These are phyloP conservation scores for Metschnikowia cerradonensis DNA, from an alignment of 805 yeast species.

Conservation along the genomic window DNA sequence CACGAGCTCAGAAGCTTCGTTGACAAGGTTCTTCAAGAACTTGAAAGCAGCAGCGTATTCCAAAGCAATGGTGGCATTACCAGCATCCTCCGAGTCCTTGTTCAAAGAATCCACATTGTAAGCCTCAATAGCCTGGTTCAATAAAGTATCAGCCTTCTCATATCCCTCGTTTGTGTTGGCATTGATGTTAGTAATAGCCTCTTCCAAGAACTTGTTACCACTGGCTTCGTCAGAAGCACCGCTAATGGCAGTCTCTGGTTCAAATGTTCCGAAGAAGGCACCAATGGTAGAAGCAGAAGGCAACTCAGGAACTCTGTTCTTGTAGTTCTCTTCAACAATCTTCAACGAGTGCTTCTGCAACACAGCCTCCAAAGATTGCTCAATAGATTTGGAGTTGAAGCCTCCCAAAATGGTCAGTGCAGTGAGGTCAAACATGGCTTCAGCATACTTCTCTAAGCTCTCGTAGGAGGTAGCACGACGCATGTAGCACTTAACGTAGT, in stretches of 20 bases:
- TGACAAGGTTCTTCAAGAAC: slow-evolving; percentile 73
- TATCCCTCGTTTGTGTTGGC: slow-evolving; percentile 54
- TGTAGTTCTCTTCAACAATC: slow-evolving; percentile 59
- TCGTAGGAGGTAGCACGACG: slow-evolving; percentile 95
- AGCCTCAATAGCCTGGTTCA: slow-evolving; percentile 56
- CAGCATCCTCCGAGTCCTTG: slow-evolving; percentile 35
- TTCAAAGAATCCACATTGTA: slow-evolving; percentile 34
- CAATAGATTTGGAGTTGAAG: slow-evolving; percentile 71
- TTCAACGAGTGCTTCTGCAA: slow-evolving; percentile 75
- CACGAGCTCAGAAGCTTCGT: slow-evolving; percentile 59
- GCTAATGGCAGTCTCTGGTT: slow-evolving; percentile 49
- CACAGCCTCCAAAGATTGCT: slow-evolving; percentile 80
- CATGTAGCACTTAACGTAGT: slow-evolving; percentile 83
- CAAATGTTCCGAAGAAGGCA: slow-evolving; percentile 87
- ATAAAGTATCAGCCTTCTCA: slow-evolving; percentile 54
- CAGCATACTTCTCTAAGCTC: slow-evolving; percentile 67
- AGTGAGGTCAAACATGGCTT: slow-evolving; percentile 89
- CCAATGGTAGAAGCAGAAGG: slow-evolving; percentile 82
- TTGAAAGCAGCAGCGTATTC: slow-evolving; percentile 82
- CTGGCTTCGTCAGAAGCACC: slow-evolving; percentile 48
- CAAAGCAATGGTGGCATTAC: slow-evolving; percentile 60
- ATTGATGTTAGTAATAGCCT: slow-evolving; percentile 57
- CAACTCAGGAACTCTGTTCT: slow-evolving; percentile 49
- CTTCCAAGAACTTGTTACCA: slow-evolving; percentile 57
- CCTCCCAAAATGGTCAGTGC: slow-evolving; percentile 85